Base-by-base conservation (phyloP, 768 basidiomycete species). In the Chalciporus chontae region DNA sequence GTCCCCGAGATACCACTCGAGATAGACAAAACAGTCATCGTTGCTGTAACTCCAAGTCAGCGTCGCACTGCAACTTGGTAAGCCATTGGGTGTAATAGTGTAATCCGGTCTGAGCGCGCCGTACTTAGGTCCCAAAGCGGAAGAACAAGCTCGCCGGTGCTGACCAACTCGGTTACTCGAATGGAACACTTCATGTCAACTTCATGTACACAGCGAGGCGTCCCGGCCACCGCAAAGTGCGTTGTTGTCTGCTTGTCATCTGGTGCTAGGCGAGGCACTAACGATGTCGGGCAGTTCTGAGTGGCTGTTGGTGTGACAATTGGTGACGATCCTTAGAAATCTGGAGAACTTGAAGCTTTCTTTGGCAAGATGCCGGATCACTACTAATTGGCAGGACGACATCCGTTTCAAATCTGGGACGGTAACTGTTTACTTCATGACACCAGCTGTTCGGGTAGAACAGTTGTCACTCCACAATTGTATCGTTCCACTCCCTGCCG, bases 301-400 rank as follows among this genome's bases (percentile, higher is more conserved):
- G 21, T 21, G 21, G 21, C 27, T 10, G 26, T 24, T 24, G 15
- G 40, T 14, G 8, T 26, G 26, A 26, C 26, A 26, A 26, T 26
- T 26, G 26, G 26, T 26, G 26, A 26, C 39, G 23, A 38, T 18
- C 27, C 41, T 54, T 38, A 29, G 45, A 38, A 50, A 62, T 40
- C 36, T 31, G 29, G 19, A 36, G 53, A 62, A 59, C 27, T 41
- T 40, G 31, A 7, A 40, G 32, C 37, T 40, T 38, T 23, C 21
- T 53, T 51, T 53, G 38, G 43, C 27, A 53, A 37, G 1, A 23
- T 26, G 54, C 37, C 53, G 50, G 46, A 40, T 52, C 44, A 49
- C 34, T 34, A 26, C 26, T 6, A 5, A 21, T 21, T 21, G 21
- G 21, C 21, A 21, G 11, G n/a, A n/a, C n/a, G n/a, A n/a, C n/a